Conservation (phyloP, 257 asterid genomes). For the Craterostigma plantagineum region DNA sequence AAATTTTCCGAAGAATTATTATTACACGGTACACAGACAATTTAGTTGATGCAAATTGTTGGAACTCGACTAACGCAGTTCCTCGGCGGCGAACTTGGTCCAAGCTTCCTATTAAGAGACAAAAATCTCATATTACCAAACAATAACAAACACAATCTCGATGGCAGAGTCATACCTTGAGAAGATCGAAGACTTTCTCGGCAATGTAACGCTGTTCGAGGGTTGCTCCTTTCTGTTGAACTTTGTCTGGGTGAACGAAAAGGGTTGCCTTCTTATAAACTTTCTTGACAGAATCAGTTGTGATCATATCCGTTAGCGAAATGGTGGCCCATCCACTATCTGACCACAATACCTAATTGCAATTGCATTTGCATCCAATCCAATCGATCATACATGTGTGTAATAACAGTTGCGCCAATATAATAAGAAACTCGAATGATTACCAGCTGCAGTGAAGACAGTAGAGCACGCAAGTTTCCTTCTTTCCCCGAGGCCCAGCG, state of each 20-base stretch:
- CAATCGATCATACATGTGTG: background rate
- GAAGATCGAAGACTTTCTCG: conserved; percentile 76
- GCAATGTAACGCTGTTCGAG: conserved; percentile 68
- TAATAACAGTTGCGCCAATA: background rate
- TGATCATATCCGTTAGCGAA: conserved; percentile 65
- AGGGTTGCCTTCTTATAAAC: conserved; percentile 48
- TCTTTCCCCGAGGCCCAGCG: conserved; percentile 93
- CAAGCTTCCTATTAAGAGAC: conserved; percentile 50
- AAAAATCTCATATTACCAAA: conserved; percentile 5
- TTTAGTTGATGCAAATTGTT: no score
- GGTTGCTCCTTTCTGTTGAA: conserved; percentile 77
- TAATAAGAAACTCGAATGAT: background rate
- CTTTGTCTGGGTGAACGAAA: conserved; percentile 82
- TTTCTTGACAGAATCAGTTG: conserved; percentile 66
- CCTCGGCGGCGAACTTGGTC: conserved; percentile 62
- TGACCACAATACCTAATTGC: conserved; percentile 52
- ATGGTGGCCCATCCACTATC: conserved; percentile 86
- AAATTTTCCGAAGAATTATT: no score
- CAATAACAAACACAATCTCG: background rate
- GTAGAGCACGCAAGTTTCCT: conserved; percentile 74
- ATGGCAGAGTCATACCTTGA: conserved; percentile 36
- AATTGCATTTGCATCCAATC: background rate
- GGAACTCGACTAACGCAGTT: conserved; percentile 35
- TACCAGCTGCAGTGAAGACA: conserved; percentile 76
- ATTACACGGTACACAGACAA: no score